These are phyloP conservation scores for Apiospora pterosperma DNA, from an alignment of 2,329 filamentous ascomycete species.

Conservation along the genomic window DNA sequence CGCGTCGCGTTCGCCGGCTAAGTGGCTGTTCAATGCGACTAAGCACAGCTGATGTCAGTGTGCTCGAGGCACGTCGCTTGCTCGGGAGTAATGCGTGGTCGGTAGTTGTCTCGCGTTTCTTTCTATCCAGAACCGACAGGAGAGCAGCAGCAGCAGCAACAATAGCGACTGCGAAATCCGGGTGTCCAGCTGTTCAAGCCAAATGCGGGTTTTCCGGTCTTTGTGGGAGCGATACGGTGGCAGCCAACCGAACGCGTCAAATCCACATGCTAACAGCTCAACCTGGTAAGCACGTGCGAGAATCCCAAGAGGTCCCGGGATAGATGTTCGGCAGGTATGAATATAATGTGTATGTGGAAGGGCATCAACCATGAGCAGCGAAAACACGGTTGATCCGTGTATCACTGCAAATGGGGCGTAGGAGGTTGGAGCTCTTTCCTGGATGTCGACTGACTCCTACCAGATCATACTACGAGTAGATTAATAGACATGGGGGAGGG, in stretches of 20 bases:
- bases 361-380: background rate
- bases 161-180: background rate
- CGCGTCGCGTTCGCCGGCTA: background rate
- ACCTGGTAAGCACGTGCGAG: background rate
- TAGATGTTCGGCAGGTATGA: background rate
- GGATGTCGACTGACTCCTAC: background rate
- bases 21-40: background rate
- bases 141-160: background rate
- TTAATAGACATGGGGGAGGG: background rate
- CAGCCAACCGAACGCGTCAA: slow-evolving; percentile 4
- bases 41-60: background rate
- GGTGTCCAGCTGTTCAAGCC: background rate
- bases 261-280: background rate
- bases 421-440: background rate
- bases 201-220: slow-evolving; percentile 6
- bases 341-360: background rate
- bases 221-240: slow-evolving; percentile 1
- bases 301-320: background rate
- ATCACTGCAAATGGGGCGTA: background rate
- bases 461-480: background rate
- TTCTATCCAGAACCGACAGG: background rate
- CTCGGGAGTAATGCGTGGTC: background rate
- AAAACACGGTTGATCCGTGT: background rate
- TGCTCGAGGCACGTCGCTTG: background rate
- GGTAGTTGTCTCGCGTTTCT: background rate